phyloP scores from a whole-genome alignment of 2,329 filamentous ascomycete genomes.

The Fonsecaea pugnacius region DNA sequence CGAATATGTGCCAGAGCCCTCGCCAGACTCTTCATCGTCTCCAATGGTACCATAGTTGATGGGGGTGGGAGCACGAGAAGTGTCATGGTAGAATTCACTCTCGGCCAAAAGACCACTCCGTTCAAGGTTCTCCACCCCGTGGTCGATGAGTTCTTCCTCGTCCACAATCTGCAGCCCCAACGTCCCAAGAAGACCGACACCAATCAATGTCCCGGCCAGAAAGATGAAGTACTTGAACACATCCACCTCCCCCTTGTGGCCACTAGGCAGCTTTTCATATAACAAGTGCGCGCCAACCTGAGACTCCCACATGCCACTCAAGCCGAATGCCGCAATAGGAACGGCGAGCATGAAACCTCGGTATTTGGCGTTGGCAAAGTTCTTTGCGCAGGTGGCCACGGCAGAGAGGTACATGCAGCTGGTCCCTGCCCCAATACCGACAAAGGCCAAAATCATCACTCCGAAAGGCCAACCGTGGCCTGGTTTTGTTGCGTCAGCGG shows the following conservation, averaged over 20 bases:
- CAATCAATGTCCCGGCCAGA: slow-evolving; percentile 71
- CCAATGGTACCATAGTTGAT: slow-evolving; percentile 63
- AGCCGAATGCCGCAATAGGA: slow-evolving; percentile 88
- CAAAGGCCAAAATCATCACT: slow-evolving; percentile 83
- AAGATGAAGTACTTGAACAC: slow-evolving; percentile 91
- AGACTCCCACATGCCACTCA: slow-evolving; percentile 95
- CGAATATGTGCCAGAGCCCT: slow-evolving; percentile 11
- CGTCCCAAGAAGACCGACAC: slow-evolving; percentile 72
- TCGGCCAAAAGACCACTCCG: slow-evolving; percentile 80
- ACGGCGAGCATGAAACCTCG: slow-evolving; percentile 86
- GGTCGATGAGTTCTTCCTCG: slow-evolving; percentile 85
- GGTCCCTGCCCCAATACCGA: slow-evolving; percentile 80
- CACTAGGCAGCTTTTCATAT: slow-evolving; percentile 69
- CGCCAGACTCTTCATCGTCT: slow-evolving; percentile 8
- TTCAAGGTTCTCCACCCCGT: slow-evolving; percentile 88
- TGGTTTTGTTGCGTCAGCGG: slow-evolving; percentile 54
- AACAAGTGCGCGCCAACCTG: slow-evolving; percentile 81
- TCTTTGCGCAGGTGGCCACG: slow-evolving; percentile 97
- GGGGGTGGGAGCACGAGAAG: slow-evolving; percentile 44
- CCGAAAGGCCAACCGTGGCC: slow-evolving; percentile 70
- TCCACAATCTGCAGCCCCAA: slow-evolving; percentile 78
- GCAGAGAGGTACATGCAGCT: slow-evolving; percentile 86
- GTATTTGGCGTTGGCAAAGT: slow-evolving; percentile 87
- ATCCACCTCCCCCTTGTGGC: slow-evolving; percentile 64
- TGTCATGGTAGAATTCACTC: slow-evolving; percentile 70